phyloP scores from a whole-genome alignment of 805 yeast species.

The Diddensiella transvaalensis region DNA sequence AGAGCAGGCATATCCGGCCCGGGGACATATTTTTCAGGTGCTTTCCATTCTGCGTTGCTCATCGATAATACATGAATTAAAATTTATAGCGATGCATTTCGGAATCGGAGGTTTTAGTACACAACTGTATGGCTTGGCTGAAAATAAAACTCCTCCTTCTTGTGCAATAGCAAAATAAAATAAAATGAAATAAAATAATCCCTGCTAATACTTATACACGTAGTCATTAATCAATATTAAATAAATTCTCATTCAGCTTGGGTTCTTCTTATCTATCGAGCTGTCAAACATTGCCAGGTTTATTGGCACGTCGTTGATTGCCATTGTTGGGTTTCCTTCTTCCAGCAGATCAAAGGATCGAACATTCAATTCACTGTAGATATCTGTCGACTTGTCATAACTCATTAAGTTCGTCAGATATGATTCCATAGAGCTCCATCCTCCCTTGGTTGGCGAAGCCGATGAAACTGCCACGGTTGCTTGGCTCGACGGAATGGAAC shows the following conservation, averaged over 20 bases:
- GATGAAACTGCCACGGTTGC: not conserved
- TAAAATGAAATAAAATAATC: not conserved
- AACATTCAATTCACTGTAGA: slow-evolving; percentile 38
- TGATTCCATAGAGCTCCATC: not conserved
- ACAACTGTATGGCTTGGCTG: no score
- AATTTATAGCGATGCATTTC: no score
- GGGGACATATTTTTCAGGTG: slow-evolving; percentile 42
- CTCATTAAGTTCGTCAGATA: slow-evolving; percentile 29
- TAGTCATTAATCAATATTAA: not conserved
- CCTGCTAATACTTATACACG: slow-evolving; percentile 1
- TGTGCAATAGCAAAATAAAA: not conserved
- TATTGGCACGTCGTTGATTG: slow-evolving; percentile 51
- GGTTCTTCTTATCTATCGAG: slow-evolving; percentile 46
- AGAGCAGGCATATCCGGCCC: slow-evolving; percentile 62
- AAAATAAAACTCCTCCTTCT: no score
- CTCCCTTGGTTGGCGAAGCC: not conserved
- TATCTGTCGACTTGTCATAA: slow-evolving; percentile 28
- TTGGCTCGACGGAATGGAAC: not conserved
- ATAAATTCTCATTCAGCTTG: slow-evolving; percentile 22
- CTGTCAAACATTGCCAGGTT: slow-evolving; percentile 54
- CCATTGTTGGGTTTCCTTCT: slow-evolving; percentile 47
- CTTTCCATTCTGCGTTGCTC: slow-evolving; percentile 23
- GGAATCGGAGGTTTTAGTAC: no score
- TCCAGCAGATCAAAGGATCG: slow-evolving; percentile 57
- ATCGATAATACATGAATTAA: no score